Conservation (phyloP, 2,329 filamentous ascomycete genomes). For the Alternaria postmessia region DNA sequence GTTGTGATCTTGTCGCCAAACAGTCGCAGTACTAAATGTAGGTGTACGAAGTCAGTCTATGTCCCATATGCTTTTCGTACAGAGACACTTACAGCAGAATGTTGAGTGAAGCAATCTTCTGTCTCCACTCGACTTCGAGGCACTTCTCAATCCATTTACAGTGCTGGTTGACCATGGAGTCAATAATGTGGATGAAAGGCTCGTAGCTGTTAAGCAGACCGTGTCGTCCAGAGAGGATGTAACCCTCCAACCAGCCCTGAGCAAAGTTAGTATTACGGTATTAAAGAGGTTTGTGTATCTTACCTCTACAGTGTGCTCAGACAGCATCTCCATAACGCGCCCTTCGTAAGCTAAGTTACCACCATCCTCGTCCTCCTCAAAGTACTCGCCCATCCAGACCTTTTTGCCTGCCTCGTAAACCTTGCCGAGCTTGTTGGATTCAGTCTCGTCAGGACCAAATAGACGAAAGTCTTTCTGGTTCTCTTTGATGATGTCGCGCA, state of each 20-base stretch:
- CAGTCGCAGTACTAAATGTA: conserved; percentile 66
- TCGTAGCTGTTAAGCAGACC: conserved; percentile 83
- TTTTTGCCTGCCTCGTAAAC: conserved; percentile 80
- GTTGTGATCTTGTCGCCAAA: conserved; percentile 85
- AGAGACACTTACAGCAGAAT: conserved; percentile 64
- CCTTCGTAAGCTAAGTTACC: conserved; percentile 74
- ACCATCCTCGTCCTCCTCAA: conserved; percentile 77
- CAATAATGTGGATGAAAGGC: conserved; percentile 83
- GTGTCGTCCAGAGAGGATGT: conserved; percentile 76
- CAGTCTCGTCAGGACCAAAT: conserved; percentile 81
- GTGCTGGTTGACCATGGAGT: conserved; percentile 87
- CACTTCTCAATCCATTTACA: conserved; percentile 88
- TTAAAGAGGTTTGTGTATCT: not conserved
- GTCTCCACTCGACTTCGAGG: conserved; percentile 79
- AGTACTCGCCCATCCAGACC: conserved; percentile 81
- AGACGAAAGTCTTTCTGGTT: conserved; percentile 76
- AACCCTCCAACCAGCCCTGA: conserved; percentile 75
- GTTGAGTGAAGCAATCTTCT: conserved; percentile 77
- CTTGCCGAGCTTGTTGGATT: conserved; percentile 77
- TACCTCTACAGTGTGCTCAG: conserved; percentile 78
- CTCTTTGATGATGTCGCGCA: conserved; percentile 71
- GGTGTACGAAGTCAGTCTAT: too few relatives aligned
- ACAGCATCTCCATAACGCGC: conserved; percentile 85
- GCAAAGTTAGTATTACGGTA: conserved; percentile 11
- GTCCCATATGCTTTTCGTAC: too few relatives aligned